A percentile compares a stretch with the other conserved stretches of the same genome.
phyloP scores from a whole-genome alignment of 2,329 filamentous ascomycete species.

The Rhynchosporium graminicola region DNA sequence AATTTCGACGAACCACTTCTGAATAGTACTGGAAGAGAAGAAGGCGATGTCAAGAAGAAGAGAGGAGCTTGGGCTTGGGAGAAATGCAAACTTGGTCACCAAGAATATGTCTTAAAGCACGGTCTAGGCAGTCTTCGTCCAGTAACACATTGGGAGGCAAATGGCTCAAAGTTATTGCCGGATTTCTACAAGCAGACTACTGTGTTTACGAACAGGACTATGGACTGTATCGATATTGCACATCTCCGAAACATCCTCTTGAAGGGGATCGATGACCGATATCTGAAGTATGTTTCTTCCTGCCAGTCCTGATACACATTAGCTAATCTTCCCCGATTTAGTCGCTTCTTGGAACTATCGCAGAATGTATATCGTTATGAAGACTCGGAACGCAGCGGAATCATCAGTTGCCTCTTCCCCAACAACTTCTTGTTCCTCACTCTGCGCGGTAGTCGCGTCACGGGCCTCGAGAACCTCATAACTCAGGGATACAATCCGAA shows the following conservation, averaged over 20 bases:
- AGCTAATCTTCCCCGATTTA: constrained; percentile 40
- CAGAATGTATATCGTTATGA: constrained; percentile 69
- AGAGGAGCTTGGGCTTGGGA: constrained; percentile 48
- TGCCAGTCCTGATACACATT: neutral
- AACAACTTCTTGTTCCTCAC: constrained; percentile 61
- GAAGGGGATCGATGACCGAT: constrained; percentile 56
- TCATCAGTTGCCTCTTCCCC: constrained; percentile 69
- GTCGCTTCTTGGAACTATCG: constrained; percentile 61
- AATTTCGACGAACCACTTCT: constrained; percentile 54
- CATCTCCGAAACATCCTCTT: constrained; percentile 50
- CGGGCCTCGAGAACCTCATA: constrained; percentile 61
- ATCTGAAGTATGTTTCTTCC: constrained; percentile 50
- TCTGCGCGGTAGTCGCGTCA: constrained; percentile 59
- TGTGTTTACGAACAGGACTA: constrained; percentile 58
- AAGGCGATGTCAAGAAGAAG: constrained; percentile 35
- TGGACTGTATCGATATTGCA: constrained; percentile 66
- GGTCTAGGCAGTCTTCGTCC: constrained; percentile 56
- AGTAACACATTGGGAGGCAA: constrained; percentile 60
- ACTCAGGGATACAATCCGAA: constrained; percentile 70
- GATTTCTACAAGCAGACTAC: constrained; percentile 55
- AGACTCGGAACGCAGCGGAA: constrained; percentile 52
- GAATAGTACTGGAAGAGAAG: constrained; percentile 40
- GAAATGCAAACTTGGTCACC: constrained; percentile 61
- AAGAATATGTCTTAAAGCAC: constrained; percentile 51
- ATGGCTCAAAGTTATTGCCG: constrained; percentile 52